phyloP scores from a whole-genome alignment of 2,329 filamentous ascomycete species.

The Pestalotiopsis sp. region DNA sequence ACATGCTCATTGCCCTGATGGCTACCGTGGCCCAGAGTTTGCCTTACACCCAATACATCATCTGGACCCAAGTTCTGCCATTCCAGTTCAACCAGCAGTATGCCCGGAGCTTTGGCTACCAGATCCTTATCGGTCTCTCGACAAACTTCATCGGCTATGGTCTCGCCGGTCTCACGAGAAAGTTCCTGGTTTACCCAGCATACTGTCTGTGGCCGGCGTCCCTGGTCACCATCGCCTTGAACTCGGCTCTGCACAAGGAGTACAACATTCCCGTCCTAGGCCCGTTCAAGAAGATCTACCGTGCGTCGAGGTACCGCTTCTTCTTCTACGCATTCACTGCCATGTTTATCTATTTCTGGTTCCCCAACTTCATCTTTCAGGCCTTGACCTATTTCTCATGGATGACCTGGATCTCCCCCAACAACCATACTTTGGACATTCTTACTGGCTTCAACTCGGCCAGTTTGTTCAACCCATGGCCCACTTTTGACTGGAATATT shows the following conservation, averaged over 20 bases:
- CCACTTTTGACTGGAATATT: constrained; percentile 17
- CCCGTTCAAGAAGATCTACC: constrained; percentile 42
- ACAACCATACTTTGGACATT: constrained; percentile 22
- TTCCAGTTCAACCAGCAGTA: constrained; percentile 53
- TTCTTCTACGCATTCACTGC: constrained; percentile 43
- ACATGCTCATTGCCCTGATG: constrained; percentile 60
- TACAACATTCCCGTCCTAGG: constrained; percentile 35
- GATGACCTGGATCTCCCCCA: constrained; percentile 51
- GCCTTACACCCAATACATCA: constrained; percentile 51
- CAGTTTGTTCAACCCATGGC: constrained; percentile 21
- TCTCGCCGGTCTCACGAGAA: constrained; percentile 44
- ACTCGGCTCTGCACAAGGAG: constrained; percentile 48
- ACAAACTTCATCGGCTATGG: constrained; percentile 59
- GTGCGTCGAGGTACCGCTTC: constrained; percentile 44
- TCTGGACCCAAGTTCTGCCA: constrained; percentile 50
- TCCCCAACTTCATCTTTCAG: constrained; percentile 49
- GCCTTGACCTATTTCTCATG: constrained; percentile 48
- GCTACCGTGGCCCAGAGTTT: constrained; percentile 56
- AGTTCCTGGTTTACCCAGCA: constrained; percentile 29
- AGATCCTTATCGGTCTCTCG: constrained; percentile 50
- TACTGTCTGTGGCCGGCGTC: constrained; percentile 46
- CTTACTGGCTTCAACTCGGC: constrained; percentile 18
- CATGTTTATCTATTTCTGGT: constrained; percentile 54
- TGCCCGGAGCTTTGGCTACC: constrained; percentile 48
- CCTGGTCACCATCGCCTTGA: constrained; percentile 46